These are phyloP conservation scores for Lactarius vividus DNA, from an alignment of 768 basidiomycete genomes.

Conservation along the genomic window DNA sequence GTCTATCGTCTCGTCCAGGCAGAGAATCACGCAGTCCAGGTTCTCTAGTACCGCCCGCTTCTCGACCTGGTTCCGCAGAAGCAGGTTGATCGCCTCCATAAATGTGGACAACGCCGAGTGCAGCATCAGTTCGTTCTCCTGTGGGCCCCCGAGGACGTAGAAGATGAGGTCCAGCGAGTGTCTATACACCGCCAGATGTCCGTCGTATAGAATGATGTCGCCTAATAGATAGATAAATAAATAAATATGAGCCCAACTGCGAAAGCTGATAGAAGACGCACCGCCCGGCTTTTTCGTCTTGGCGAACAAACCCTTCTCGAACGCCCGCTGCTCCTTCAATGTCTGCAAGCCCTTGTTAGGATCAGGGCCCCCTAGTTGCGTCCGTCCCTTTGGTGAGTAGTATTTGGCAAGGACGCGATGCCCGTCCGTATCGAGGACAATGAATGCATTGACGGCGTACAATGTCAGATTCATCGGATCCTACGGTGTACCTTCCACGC, in stretches of 20 bases:
- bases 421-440: conserved; percentile 94
- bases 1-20: conserved; percentile 95
- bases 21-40: conserved; percentile 86
- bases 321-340: conserved; percentile 90
- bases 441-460: conserved; percentile 81
- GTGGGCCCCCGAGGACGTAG: conserved; percentile 84
- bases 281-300: conserved; percentile 95
- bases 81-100: conserved; percentile 78
- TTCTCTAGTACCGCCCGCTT: conserved; percentile 94
- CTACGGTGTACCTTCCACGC: background rate
- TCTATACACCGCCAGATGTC: conserved; percentile 88
- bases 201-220: conserved; percentile 91
- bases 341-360: conserved; percentile 55
- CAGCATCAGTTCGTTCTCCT: conserved; percentile 96
- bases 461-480: conserved; percentile 71
- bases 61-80: conserved; percentile 90
- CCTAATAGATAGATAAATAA: conserved; percentile 48
- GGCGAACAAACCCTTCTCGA: conserved; percentile 93
- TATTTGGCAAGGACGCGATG: conserved; percentile 95
- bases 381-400: conserved; percentile 71
- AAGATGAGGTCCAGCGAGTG: conserved; percentile 94
- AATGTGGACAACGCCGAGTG: conserved; percentile 80
- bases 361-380: conserved; percentile 45
- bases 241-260: background rate
- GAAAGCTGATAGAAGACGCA: conserved; percentile 37